These are phyloP conservation scores for Lachancea fermentati DNA, from an alignment of 805 yeast species.

Conservation along the genomic window DNA sequence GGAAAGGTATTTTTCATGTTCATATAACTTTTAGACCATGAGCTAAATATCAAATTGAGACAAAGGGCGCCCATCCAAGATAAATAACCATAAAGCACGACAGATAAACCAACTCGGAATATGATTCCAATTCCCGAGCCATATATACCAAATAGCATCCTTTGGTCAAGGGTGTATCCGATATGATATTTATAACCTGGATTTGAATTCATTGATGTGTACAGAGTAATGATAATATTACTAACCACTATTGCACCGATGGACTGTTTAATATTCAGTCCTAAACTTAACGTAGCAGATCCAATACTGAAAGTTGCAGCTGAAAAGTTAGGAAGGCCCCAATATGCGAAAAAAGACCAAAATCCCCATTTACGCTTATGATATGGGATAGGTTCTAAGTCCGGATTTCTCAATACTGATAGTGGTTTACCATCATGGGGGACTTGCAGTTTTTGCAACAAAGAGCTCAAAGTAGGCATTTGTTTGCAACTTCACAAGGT, in stretches of 20 bases:
- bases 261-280: constrained; percentile 26
- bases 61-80: constrained; percentile 36
- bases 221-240: constrained; percentile 16
- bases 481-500: background rate
- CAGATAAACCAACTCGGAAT: constrained; percentile 34
- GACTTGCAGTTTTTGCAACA: constrained; percentile 20
- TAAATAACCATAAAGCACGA: constrained; percentile 38
- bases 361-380: constrained; percentile 35
- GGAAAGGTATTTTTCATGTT: constrained; percentile 28
- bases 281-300: constrained; percentile 24
- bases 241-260: constrained; percentile 28
- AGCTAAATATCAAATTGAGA: constrained; percentile 30
- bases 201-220: constrained; percentile 24
- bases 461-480: background rate
- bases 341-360: constrained; percentile 33
- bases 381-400: constrained; percentile 35
- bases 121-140: constrained; percentile 34
- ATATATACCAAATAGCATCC: constrained; percentile 37
- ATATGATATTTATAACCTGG: constrained; percentile 33
- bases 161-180: constrained; percentile 35
- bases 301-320: constrained; percentile 36
- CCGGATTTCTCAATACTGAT: constrained; percentile 34
- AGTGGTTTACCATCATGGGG: constrained; percentile 27
- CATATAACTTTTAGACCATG: constrained; percentile 24
- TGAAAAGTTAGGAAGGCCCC: constrained; percentile 36